Evolutionary conservation across 306 rosid genomes (phyloP).

Genomic region (Fagus sylvatica): DNA sequence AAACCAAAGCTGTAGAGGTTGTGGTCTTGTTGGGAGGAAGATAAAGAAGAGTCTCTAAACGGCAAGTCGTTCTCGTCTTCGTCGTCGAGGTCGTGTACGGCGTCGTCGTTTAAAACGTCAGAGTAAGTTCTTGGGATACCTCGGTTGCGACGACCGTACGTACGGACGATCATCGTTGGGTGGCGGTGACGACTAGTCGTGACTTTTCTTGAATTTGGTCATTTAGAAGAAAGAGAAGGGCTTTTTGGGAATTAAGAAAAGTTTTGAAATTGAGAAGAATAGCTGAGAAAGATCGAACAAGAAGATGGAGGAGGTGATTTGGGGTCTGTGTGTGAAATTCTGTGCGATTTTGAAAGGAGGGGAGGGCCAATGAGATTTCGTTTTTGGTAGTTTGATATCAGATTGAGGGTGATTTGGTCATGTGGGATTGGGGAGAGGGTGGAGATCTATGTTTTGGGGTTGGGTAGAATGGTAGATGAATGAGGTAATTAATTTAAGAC

Average conservation of each 20-base stretch:
- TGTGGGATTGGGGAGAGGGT: neutral
- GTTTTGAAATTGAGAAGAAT: neutral
- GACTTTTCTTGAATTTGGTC: conserved; percentile 17
- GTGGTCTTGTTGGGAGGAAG: conserved; percentile 32
- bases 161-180: conserved; percentile 77
- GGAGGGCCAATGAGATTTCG: neutral
- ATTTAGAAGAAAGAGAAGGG: conserved; percentile 27
- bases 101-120: conserved; percentile 65
- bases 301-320: neutral
- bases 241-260: conserved; percentile 22
- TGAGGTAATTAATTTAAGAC: neutral
- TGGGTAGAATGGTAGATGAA: neutral
- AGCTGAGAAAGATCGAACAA: neutral
- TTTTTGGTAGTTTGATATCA: neutral
- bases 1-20: conserved; percentile 44
- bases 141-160: conserved; percentile 87
- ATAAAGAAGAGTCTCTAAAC: conserved; percentile 40
- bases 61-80: conserved; percentile 39
- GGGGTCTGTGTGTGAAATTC: conserved; percentile 19
- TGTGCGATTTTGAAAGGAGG: conserved; percentile 5
- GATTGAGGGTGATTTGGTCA: conserved; percentile 9
- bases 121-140: conserved; percentile 62
- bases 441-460: neutral
- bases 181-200: conserved; percentile 4
- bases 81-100: conserved; percentile 55